phyloP scores from a whole-genome alignment of 2,329 filamentous ascomycete species.

The Exophiala lecanii-corni region DNA sequence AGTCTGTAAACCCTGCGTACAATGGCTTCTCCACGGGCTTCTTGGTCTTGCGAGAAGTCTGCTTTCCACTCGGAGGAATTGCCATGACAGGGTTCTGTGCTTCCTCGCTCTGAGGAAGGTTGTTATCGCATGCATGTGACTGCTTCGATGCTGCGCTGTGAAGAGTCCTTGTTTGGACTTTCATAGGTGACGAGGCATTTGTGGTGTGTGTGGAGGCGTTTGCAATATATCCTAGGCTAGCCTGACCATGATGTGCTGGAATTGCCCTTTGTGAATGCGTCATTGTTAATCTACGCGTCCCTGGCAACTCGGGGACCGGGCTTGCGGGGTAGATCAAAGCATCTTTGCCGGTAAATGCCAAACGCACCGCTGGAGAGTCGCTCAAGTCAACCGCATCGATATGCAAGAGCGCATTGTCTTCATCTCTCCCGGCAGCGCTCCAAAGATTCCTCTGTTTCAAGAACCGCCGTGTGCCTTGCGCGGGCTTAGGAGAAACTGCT shows the following conservation, averaged over 20 bases:
- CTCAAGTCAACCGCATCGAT: conserved; percentile 58
- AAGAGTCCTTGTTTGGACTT: not conserved
- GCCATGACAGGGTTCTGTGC: not conserved
- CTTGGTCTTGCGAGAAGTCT: conserved; percentile 1
- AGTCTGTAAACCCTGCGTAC: conserved; percentile 58
- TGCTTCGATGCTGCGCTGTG: not conserved
- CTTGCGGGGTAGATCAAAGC: conserved; percentile 15
- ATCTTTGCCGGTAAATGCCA: conserved; percentile 24
- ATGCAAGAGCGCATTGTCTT: conserved; percentile 60
- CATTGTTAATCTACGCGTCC: not conserved
- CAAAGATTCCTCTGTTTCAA: conserved; percentile 52
- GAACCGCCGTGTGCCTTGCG: conserved; percentile 32
- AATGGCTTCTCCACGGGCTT: conserved; percentile 43
- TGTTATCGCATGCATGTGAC: not conserved
- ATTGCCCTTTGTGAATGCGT: no score
- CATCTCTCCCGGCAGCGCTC: conserved; percentile 65
- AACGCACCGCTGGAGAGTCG: conserved; percentile 36
- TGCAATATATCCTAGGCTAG: not conserved
- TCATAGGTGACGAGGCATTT: not conserved
- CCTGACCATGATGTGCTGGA: no score
- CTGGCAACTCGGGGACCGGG: not conserved
- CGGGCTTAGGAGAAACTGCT: conserved; percentile 27
- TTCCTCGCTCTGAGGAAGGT: not conserved
- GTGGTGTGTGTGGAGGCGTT: not conserved
- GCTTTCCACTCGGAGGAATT: not conserved